Conservation (phyloP, 192 early-diverging fungal species). For the Backusella australiensis region DNA sequence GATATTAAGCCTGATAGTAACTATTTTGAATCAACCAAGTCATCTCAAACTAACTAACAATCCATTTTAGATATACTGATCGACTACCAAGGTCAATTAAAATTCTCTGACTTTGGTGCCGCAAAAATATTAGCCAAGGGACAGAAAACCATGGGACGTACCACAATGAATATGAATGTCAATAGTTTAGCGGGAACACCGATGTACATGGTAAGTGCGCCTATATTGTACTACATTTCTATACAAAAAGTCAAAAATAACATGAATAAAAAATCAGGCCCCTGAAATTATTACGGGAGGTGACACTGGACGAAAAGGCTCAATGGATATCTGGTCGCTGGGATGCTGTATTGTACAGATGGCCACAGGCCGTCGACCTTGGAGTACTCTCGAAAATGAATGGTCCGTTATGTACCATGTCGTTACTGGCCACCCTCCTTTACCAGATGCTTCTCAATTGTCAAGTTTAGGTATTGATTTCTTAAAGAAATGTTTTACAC, state of each 20-base stretch:
- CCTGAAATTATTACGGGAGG: conserved; percentile 85
- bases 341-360: conserved; percentile 92
- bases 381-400: conserved; percentile 89
- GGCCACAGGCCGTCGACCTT: conserved; percentile 85
- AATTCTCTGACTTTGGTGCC: conserved; percentile 90
- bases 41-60: conserved; percentile 16
- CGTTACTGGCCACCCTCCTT: conserved; percentile 68
- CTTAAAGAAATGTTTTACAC: conserved; percentile 74
- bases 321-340: conserved; percentile 92
- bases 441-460: conserved; percentile 70
- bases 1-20: conserved; percentile 85
- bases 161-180: conserved; percentile 52
- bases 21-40: conserved; percentile 10
- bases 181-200: conserved; percentile 62
- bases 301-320: conserved; percentile 68
- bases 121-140: conserved; percentile 83
- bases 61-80: conserved; percentile 65
- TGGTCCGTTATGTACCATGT: conserved; percentile 96
- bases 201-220: conserved; percentile 57
- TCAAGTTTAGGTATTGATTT: conserved; percentile 72
- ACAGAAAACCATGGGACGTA: conserved; percentile 56
- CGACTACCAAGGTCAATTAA: conserved; percentile 74
- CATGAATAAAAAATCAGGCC: conserved; percentile 27
- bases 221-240: background rate
- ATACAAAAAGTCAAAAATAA: background rate